Conservation (phyloP, 768 basidiomycete species). For the Pisolithus sp. region DNA sequence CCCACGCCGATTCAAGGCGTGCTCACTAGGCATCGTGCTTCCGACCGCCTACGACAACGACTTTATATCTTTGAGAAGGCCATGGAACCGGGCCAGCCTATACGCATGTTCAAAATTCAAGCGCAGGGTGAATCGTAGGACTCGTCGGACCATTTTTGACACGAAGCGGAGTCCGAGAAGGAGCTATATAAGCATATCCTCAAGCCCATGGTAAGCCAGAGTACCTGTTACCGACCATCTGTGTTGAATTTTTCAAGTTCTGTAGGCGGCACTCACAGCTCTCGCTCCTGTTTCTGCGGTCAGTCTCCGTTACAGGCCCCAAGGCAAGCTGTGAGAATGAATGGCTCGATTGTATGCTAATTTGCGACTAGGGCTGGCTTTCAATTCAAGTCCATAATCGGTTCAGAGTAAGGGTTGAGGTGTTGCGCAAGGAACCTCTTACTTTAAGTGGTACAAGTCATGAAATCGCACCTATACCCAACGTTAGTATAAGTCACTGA, state of each 20-base stretch:
- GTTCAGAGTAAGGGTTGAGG: constrained; percentile 67
- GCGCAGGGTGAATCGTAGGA: too few species aligned
- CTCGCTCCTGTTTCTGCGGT: constrained; percentile 86
- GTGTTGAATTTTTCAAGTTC: constrained; percentile 4
- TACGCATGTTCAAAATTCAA: too few species aligned
- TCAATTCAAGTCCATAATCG: constrained; percentile 89
- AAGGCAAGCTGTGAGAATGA: too few species aligned
- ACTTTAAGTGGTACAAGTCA: constrained; percentile 46
- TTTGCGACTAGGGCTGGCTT: constrained; percentile 54
- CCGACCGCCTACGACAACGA: constrained; percentile 73
- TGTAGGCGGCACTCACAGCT: constrained; percentile 61
- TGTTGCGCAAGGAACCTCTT: constrained; percentile 16
- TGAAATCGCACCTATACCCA: constrained; percentile 21
- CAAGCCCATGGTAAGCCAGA: constrained; percentile 62
- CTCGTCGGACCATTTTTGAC: constrained; percentile 91
- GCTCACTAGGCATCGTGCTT: constrained; percentile 65
- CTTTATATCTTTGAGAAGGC: constrained; percentile 75
- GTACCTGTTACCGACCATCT: background rate
- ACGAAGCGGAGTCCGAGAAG: constrained; percentile 82
- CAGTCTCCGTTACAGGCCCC: constrained; percentile 78
- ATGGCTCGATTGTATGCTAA: background rate
- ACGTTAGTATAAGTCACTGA: too few species aligned
- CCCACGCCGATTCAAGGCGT: constrained; percentile 57
- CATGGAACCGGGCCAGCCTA: constrained; percentile 72
- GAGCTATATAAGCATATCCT: constrained; percentile 74